Conservation (phyloP, 148 eudicot species). For the Chenopodium berlandieri region DNA sequence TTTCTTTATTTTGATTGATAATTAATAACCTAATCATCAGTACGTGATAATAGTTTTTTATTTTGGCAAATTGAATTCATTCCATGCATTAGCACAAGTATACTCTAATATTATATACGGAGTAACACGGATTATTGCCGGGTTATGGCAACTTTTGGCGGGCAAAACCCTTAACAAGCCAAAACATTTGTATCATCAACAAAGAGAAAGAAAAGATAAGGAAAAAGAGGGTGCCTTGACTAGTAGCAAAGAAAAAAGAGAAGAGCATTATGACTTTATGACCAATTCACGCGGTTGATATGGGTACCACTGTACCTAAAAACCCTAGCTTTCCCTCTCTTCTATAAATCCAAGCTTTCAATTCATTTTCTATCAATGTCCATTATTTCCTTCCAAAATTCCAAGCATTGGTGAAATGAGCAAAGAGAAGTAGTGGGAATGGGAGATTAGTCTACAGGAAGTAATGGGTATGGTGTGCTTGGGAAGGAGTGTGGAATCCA, state of each 20-base stretch:
- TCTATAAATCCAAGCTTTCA: background rate
- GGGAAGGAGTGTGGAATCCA: conserved; percentile 13
- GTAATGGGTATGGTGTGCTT: conserved; percentile 20
- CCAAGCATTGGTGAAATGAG: background rate
- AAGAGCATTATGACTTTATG: background rate
- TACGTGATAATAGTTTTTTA: too few species aligned
- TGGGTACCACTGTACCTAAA: background rate
- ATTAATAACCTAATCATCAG: too few species aligned
- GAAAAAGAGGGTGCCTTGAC: too few species aligned
- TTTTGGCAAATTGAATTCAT: too few species aligned
- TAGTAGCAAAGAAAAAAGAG: background rate
- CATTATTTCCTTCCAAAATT: background rate
- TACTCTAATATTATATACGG: too few species aligned
- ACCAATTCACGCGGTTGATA: background rate
- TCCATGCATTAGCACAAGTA: too few species aligned
- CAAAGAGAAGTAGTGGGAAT: conserved; percentile 18
- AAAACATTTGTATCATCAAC: background rate
- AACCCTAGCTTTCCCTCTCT: background rate
- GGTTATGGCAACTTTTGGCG: too few species aligned
- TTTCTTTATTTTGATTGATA: too few species aligned
- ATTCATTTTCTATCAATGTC: background rate
- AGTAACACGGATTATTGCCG: too few species aligned
- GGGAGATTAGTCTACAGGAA: conserved; percentile 23
- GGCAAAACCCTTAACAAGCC: background rate
- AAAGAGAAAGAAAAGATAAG: too few species aligned